Evolutionary conservation across 2,329 filamentous ascomycete genomes (phyloP), one percentile per base, ranked within the genome.

Genomic region (Nigrograna mackinnonii): DNA sequence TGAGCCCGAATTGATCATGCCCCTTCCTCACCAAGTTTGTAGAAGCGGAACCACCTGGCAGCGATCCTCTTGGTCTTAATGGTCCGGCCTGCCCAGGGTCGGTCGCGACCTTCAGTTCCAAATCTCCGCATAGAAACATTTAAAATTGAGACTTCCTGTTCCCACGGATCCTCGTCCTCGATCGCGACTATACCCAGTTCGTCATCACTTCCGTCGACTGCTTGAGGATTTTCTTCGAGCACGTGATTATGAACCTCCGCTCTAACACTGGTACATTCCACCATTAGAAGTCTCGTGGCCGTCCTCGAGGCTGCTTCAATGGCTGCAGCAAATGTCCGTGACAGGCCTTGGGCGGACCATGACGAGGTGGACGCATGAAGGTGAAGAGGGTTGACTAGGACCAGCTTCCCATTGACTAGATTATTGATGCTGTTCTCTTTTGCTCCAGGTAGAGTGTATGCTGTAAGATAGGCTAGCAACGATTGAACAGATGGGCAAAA

Each of bases 401-500:
- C 63, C 3, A 90, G 76, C 62, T 49, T 55, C 37, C 55, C 34
- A n/a, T n/a, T n/a, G n/a, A n/a, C n/a, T n/a, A n/a, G n/a, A n/a
- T n/a, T n/a, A n/a, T n/a, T n/a, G n/a, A n/a, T n/a, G n/a, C n/a
- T n/a, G n/a, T n/a, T n/a, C n/a, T n/a, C n/a, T n/a, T 33, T 21
- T 26, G 19, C 31, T 22, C 11, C 26, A 32, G 39, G 16, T 24
- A 41, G 26, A 9, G 14, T 69, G 69, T 82, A 78, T 38, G 81
- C 76, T 31, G 86, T 76, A 14, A 96, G 76, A 57, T 86, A 89
- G 24, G 89, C 89, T 40, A 89, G 85, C 5, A 96, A 79, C 64
- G 88, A 84, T 17, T 87, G 83, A 40, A 94, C 78, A 2, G 86
- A 89, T 0, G 89, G 83, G 41, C 83, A 80, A 68, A 95, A 96